Conservation (phyloP, 352 stramenopile genomes). For the Paralagenidium karlingii region DNA sequence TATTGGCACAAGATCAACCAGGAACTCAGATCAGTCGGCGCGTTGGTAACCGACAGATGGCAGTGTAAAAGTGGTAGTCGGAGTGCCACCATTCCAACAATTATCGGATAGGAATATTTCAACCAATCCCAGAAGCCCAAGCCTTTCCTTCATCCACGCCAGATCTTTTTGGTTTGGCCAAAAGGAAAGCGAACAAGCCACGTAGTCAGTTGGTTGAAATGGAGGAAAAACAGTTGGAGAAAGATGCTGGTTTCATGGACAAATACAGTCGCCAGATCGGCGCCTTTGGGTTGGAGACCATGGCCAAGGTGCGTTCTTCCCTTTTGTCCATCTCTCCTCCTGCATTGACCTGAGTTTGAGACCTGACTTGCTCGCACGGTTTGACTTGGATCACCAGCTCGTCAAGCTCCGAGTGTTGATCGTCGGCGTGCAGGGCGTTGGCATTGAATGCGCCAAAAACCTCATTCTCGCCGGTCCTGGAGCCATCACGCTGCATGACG, state of each 20-base stretch:
- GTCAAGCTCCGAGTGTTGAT: constrained; percentile 78
- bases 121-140: too few relatives aligned
- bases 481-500: constrained; percentile 78
- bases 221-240: constrained; percentile 66
- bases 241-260: constrained; percentile 87
- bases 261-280: constrained; percentile 90
- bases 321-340: too few relatives aligned
- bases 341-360: constrained; percentile 1
- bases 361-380: background rate
- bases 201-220: too few relatives aligned
- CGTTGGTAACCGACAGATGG: too few relatives aligned
- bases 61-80: too few relatives aligned
- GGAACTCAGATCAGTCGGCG: too few relatives aligned
- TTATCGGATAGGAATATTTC: too few relatives aligned
- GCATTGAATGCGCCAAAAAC: constrained; percentile 89
- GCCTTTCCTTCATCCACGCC: too few relatives aligned
- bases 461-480: constrained; percentile 84
- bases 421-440: constrained; percentile 75
- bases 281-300: constrained; percentile 85
- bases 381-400: constrained; percentile 21
- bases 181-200: too few relatives aligned
- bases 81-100: too few relatives aligned
- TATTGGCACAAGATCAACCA: too few relatives aligned
- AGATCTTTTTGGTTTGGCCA: too few relatives aligned
- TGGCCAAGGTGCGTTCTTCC: constrained; percentile 63